phyloP scores from a whole-genome alignment of 805 yeast species.

The Starmerella sp. region DNA sequence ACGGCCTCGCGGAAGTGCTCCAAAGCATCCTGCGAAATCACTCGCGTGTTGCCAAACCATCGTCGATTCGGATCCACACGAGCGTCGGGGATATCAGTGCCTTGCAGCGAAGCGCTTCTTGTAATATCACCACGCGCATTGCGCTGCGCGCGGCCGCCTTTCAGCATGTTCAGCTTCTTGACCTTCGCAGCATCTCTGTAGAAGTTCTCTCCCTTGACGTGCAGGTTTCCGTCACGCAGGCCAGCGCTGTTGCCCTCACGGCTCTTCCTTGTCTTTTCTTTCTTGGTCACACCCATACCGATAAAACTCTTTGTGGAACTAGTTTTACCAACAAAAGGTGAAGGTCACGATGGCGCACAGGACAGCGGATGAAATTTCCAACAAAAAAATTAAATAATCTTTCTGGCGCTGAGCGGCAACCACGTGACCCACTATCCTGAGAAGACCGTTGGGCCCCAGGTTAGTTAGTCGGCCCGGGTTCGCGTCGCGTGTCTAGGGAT shows the following conservation, averaged over 20 bases:
- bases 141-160: conserved; percentile 75
- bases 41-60: conserved; percentile 97
- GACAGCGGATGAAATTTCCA: neutral
- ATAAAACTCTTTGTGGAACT: neutral
- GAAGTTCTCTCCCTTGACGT: conserved; percentile 94
- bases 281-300: conserved; percentile 86
- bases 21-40: conserved; percentile 92
- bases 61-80: conserved; percentile 92
- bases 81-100: conserved; percentile 77
- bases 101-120: conserved; percentile 78
- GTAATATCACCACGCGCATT: conserved; percentile 80
- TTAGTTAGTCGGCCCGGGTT: no score
- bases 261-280: conserved; percentile 74
- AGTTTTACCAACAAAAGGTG: neutral
- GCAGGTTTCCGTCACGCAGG: conserved; percentile 73
- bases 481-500: no score
- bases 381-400: conserved; percentile 5
- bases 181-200: conserved; percentile 87
- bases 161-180: conserved; percentile 83
- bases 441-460: neutral
- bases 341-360: neutral
- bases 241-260: conserved; percentile 37
- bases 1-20: conserved; percentile 89
- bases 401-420: neutral
- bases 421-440: neutral